Base-by-base conservation (phyloP, 2,329 filamentous ascomycete species). In the Xylaria sp. region DNA sequence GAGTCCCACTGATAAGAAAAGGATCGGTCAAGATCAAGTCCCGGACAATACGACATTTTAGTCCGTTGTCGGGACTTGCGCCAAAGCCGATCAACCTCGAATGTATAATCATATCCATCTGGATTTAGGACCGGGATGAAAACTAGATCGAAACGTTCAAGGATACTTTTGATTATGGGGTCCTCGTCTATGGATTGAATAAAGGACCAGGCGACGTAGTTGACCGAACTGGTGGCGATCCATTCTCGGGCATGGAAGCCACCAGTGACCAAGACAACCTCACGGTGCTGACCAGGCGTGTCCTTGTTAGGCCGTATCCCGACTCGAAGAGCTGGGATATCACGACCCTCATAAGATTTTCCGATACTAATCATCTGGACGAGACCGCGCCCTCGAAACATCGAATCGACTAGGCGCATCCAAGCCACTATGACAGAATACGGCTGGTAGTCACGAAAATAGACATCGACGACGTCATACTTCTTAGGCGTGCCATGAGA, bases 231-330 rank as follows among this genome's bases (percentile, higher is more conserved):
- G 0, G 91, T 94, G 53, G 93, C 93, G 71, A 99, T 97, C 96
- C 96, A 99, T 83, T 99, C 96, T 42, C 96, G 88, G 2, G 94
- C 95, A 78, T 98, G 96, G n/a, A 92, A 85, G 55, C 95, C 95
- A 61, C 93, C 96, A 3, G 90, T 90, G 22, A 99, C 83, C 57
- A 97, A 83, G 63, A 97, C 88, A 0, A 92, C 95, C 77, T 93
- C 93, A 56, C 92, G 88, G 5, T 83, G 84, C 13, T 20, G 39
- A 81, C 63, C 84, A 81, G 1, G 84, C 82, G 1, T 50, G 7
- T 59, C 69, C 31, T 61, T 54, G 36, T 64, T 63, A 17, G 69
- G 38, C 31, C 63, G 68, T 62, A 86, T 85, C 20, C 94, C 93
- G 3, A 98, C 85, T 67, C 91, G 89, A 25, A 99, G 82, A 1